Percentiles rank a stretch among this genome's conserved stretches.
Conservation (phyloP, 495 filamentous ascomycete genomes). For the Elasticomyces elasticus region DNA sequence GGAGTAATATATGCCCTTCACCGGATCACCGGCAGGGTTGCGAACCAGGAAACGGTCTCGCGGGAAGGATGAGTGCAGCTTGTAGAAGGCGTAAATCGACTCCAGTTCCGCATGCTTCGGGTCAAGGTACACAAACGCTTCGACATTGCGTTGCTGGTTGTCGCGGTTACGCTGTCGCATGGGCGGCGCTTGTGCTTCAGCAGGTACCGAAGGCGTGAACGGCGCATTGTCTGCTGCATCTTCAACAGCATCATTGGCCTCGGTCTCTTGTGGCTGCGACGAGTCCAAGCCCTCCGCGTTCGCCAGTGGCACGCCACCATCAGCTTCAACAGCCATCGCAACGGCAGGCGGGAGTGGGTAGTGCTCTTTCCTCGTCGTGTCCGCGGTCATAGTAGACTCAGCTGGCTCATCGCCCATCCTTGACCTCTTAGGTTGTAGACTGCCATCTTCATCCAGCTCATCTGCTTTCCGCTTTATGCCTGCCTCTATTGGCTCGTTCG, state of each 20-base stretch:
- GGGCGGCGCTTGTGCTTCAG: neutral
- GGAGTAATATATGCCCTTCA: slow-evolving; percentile 92
- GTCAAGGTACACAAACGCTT: slow-evolving; percentile 83
- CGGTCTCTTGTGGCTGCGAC: no score
- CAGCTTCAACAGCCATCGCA: slow-evolving; percentile 24
- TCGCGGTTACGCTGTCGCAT: neutral
- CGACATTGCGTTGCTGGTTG: slow-evolving; percentile 46
- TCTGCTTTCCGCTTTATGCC: slow-evolving; percentile 25
- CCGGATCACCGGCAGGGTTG: slow-evolving; percentile 70
- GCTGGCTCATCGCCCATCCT: slow-evolving; percentile 5
- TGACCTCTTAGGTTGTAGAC: slow-evolving; percentile 12
- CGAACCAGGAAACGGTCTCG: slow-evolving; percentile 88
- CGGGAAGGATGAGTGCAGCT: slow-evolving; percentile 72
- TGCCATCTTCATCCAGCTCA: slow-evolving; percentile 27
- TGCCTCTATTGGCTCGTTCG: slow-evolving; percentile 10
- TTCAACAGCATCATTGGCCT: slow-evolving; percentile 11
- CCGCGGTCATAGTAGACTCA: neutral
- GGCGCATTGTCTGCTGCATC: slow-evolving; percentile 15
- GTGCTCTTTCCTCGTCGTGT: slow-evolving; percentile 3
- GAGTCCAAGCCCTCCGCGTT: no score
- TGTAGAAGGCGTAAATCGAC: slow-evolving; percentile 70
- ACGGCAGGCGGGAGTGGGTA: slow-evolving; percentile 30
- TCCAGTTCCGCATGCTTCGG: slow-evolving; percentile 62
- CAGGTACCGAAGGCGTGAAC: neutral
- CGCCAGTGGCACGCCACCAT: slow-evolving; percentile 26